Conservation (phyloP, 2,329 filamentous ascomycete species). For the Calycina marina region DNA sequence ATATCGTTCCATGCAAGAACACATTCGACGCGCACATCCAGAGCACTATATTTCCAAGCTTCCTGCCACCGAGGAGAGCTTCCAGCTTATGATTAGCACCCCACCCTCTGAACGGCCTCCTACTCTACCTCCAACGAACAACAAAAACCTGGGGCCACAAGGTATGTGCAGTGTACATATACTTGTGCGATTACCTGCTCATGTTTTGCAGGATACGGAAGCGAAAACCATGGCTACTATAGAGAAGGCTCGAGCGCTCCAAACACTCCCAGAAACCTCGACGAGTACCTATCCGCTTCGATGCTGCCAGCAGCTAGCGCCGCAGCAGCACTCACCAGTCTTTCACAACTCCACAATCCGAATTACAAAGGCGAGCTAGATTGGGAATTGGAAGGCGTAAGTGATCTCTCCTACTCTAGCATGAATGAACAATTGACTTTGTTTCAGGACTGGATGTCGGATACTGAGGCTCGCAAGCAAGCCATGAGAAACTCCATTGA, state of each 20-base stretch:
- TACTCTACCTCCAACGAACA: constrained; percentile 16
- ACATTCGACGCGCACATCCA: constrained; percentile 91
- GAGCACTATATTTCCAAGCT: constrained; percentile 97
- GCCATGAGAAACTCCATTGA: constrained; percentile 52
- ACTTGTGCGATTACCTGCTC: constrained; percentile 12
- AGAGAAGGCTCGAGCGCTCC: constrained; percentile 51
- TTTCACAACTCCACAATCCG: constrained; percentile 69
- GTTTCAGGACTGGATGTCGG: constrained; percentile 54
- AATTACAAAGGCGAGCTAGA: constrained; percentile 62
- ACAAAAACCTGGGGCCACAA: constrained; percentile 17
- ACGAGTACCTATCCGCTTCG: constrained; percentile 49
- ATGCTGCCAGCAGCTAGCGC: constrained; percentile 59
- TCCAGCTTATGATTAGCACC: constrained; percentile 88
- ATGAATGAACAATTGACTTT: constrained; percentile 3
- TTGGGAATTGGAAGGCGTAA: constrained; percentile 65
- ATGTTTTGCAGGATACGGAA: constrained; percentile 32
- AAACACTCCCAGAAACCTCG: constrained; percentile 52
- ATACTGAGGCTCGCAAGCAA: constrained; percentile 49
- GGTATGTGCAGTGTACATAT: constrained; percentile 11
- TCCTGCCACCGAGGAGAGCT: constrained; percentile 95
- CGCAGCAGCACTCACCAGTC: constrained; percentile 46
- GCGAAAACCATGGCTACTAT: constrained; percentile 52
- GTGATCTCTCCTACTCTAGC: constrained; percentile 19
- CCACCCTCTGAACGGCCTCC: constrained; percentile 42
- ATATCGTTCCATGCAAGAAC: constrained; percentile 98